Evolutionary conservation across 2,329 filamentous ascomycete species (phyloP).

Genomic region (Blumeria graminis): DNA sequence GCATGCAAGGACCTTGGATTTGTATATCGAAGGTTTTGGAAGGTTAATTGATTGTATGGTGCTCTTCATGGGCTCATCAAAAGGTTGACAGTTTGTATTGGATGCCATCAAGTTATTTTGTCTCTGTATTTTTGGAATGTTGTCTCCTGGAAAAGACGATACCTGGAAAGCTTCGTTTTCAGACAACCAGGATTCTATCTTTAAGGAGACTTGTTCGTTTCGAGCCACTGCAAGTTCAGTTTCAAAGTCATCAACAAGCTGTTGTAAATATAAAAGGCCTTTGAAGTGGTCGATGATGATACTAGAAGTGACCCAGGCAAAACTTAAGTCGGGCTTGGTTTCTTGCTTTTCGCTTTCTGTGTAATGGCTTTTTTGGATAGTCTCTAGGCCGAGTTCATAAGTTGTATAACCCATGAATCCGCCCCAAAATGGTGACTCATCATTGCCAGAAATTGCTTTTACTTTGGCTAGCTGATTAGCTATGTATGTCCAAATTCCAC

Average conservation of each 20-base stretch:
- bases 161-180: background rate
- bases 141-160: background rate
- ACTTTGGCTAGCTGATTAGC: constrained; percentile 18
- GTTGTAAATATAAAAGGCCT: constrained; percentile 32
- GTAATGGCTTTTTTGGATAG: constrained; percentile 19
- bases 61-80: background rate
- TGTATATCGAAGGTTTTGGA: constrained; percentile 11
- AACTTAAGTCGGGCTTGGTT: constrained; percentile 30
- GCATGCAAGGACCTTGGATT: constrained; percentile 15
- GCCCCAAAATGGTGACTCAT: constrained; percentile 37
- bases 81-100: background rate
- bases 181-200: background rate
- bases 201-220: background rate
- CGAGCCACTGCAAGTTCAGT: background rate
- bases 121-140: background rate
- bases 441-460: constrained; percentile 15
- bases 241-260: constrained; percentile 16
- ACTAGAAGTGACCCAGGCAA: constrained; percentile 38
- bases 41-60: constrained; percentile 8
- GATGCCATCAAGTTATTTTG: background rate
- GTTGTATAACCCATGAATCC: constrained; percentile 44
- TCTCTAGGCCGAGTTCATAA: constrained; percentile 40
- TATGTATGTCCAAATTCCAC: constrained; percentile 14
- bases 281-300: constrained; percentile 38
- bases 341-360: constrained; percentile 3